Conservation (phyloP, 495 filamentous ascomycete species). For the Penicillium goetzii region DNA sequence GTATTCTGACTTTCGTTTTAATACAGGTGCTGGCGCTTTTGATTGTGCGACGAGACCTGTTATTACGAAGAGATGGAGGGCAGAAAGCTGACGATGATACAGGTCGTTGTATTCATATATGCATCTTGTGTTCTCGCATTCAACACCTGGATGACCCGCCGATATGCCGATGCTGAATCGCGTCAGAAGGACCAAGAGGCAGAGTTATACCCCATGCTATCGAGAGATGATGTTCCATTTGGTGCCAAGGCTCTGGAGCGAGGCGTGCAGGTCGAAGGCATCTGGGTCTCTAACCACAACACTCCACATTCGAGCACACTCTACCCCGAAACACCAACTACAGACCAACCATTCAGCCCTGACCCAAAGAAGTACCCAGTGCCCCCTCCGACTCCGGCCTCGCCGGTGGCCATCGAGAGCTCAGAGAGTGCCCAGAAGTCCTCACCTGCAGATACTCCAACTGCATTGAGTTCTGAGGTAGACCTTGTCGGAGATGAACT, state of each 20-base stretch:
- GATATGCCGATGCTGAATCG: conserved; percentile 66
- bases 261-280: conserved; percentile 83
- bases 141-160: conserved; percentile 65
- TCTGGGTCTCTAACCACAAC: conserved; percentile 76
- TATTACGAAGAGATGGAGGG: background rate
- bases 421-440: background rate
- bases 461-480: conserved; percentile 2
- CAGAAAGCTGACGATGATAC: conserved; percentile 35
- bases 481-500: conserved; percentile 18
- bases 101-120: conserved; percentile 53
- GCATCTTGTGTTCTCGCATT: conserved; percentile 55
- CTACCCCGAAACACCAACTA: conserved; percentile 26
- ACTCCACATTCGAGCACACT: conserved; percentile 44
- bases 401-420: conserved; percentile 11
- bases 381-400: background rate
- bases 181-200: conserved; percentile 56
- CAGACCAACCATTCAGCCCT: conserved; percentile 23
- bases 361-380: conserved; percentile 2
- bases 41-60: conserved; percentile 45
- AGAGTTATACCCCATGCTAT: conserved; percentile 37
- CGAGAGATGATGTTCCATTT: conserved; percentile 74
- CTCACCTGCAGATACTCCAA: conserved; percentile 9
- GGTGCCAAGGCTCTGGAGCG: conserved; percentile 87
- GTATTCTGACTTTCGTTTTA: conserved; percentile 20
- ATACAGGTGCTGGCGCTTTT: conserved; percentile 46